Conservation (phyloP, 2,329 filamentous ascomycete species). For the Sclerotinia borealis region DNA sequence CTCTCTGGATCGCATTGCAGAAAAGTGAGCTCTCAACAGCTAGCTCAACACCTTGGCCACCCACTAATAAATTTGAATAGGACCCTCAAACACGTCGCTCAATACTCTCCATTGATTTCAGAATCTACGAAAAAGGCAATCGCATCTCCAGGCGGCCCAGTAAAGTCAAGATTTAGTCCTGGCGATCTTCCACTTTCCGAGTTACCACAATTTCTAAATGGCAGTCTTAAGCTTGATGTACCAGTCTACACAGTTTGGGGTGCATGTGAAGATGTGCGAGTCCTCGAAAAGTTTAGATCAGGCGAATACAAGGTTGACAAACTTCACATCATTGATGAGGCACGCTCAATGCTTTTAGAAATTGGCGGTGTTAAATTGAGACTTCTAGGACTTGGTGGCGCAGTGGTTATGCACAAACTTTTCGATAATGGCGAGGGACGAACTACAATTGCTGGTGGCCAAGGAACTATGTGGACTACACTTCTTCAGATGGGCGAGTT, state of each 20-base stretch:
- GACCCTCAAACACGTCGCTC: constrained; percentile 95
- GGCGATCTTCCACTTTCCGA: constrained; percentile 87
- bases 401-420: constrained; percentile 99
- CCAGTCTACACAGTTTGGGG: constrained; percentile 99
- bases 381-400: constrained; percentile 85
- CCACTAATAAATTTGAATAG: constrained; percentile 42
- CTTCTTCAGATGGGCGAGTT: constrained; percentile 96
- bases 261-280: constrained; percentile 95
- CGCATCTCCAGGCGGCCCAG: constrained; percentile 61
- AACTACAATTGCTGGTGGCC: constrained; percentile 95
- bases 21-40: constrained; percentile 63
- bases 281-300: constrained; percentile 94
- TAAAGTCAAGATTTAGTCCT: constrained; percentile 79
- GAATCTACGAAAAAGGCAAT: constrained; percentile 68
- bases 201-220: constrained; percentile 80
- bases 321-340: constrained; percentile 97
- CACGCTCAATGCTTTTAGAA: constrained; percentile 90
- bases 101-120: constrained; percentile 91
- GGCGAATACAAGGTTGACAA: constrained; percentile 98
- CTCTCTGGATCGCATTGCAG: constrained; percentile 92
- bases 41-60: constrained; percentile 12
- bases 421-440: constrained; percentile 98
- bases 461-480: constrained; percentile 99
- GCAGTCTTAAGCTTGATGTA: constrained; percentile 84
- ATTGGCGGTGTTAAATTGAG: constrained; percentile 93